phyloP scores from a whole-genome alignment of 208 protist genomes.

The Borovskyia barvae region DNA sequence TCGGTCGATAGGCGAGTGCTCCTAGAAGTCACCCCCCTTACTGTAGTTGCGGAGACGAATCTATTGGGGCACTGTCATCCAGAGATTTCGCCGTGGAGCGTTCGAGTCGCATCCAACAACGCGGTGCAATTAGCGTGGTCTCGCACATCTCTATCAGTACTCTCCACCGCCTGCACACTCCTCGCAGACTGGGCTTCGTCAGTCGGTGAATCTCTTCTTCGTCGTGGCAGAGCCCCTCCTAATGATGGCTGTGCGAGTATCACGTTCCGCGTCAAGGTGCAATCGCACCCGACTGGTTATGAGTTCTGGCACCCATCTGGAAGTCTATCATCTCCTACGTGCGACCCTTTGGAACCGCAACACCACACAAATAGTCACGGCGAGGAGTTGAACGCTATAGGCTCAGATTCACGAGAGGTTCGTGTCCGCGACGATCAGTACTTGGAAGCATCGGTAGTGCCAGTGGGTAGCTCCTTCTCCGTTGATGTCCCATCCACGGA shows the following conservation, averaged over 20 bases:
- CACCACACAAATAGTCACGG: too few relatives aligned
- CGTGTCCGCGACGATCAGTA: too few relatives aligned
- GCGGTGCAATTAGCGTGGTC: constrained; percentile 20
- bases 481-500: too few relatives aligned
- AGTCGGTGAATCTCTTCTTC: constrained; percentile 1
- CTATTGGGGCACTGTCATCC: constrained; percentile 16
- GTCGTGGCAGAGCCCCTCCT: not conserved
- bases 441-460: too few relatives aligned
- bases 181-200: constrained; percentile 14
- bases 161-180: constrained; percentile 12
- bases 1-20: not conserved
- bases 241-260: too few relatives aligned
- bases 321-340: too few relatives aligned
- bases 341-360: too few relatives aligned
- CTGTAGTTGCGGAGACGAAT: constrained; percentile 15
- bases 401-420: too few relatives aligned
- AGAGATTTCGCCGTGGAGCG: constrained; percentile 11
- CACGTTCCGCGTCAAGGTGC: constrained; percentile 19
- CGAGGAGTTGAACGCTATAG: too few relatives aligned
- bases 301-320: constrained; percentile 4
- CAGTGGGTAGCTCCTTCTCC: too few relatives aligned
- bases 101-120: constrained; percentile 3
- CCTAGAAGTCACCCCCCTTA: constrained; percentile 7
- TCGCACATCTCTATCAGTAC: constrained; percentile 21
- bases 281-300: constrained; percentile 11